These are phyloP conservation scores for Phaeosphaeria sp. DNA, from an alignment of 2,329 filamentous ascomycete species.

Conservation along the genomic window DNA sequence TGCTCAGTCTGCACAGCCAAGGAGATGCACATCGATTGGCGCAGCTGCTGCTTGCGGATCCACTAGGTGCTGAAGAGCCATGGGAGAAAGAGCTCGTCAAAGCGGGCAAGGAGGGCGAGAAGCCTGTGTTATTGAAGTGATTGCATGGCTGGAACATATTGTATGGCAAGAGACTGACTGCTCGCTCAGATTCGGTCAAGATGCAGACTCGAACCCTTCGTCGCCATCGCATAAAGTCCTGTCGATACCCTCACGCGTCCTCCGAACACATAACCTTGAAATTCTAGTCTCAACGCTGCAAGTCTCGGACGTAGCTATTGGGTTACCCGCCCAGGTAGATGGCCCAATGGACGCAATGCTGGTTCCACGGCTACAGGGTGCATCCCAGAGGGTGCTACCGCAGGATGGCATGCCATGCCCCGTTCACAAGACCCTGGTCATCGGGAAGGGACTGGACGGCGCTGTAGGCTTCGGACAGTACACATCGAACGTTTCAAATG, in stretches of 20 bases:
- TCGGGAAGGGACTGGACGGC: slow-evolving; percentile 75
- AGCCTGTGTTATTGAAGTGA: slow-evolving; percentile 52
- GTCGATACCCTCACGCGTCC: slow-evolving; percentile 66
- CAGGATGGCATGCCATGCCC: slow-evolving; percentile 83
- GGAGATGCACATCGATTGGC: slow-evolving; percentile 69
- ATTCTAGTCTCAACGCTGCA: slow-evolving; percentile 64
- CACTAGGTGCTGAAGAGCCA: slow-evolving; percentile 47
- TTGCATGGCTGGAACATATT: slow-evolving; percentile 1
- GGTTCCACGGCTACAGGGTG: slow-evolving; percentile 75
- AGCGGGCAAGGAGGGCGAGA: slow-evolving; percentile 37
- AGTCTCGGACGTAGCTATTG: too few species aligned
- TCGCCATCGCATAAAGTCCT: slow-evolving; percentile 67
- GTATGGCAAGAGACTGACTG: slow-evolving; percentile 17
- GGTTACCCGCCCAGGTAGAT: slow-evolving; percentile 32
- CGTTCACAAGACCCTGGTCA: slow-evolving; percentile 80
- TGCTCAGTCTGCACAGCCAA: slow-evolving; percentile 59
- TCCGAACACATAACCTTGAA: slow-evolving; percentile 70
- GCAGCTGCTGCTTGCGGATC: slow-evolving; percentile 62
- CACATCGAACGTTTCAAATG: slow-evolving; percentile 46
- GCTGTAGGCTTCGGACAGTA: slow-evolving; percentile 61
- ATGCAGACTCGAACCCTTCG: slow-evolving; percentile 53
- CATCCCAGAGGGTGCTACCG: slow-evolving; percentile 68
- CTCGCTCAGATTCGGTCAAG: slow-evolving; percentile 60
- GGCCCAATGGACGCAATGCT: slow-evolving; percentile 70
- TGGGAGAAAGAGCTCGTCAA: slow-evolving; percentile 55